These are phyloP conservation scores for Podospora appendiculata DNA, from an alignment of 495 filamentous ascomycete species.

Conservation along the genomic window DNA sequence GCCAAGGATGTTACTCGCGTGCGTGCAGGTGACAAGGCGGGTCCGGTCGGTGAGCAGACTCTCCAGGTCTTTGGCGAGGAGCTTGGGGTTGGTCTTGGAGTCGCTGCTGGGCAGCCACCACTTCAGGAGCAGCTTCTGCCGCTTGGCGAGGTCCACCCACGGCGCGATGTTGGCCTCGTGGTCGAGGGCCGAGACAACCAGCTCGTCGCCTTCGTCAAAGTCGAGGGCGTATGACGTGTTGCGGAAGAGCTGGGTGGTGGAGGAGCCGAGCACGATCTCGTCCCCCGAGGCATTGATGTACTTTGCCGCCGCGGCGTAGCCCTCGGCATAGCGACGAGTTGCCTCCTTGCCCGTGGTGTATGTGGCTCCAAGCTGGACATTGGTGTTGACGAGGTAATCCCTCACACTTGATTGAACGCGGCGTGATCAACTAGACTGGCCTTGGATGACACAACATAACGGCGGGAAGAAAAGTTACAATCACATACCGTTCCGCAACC, in stretches of 20 bases:
- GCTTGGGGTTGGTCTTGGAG: constrained; percentile 39
- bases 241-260: constrained; percentile 65
- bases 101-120: constrained; percentile 50
- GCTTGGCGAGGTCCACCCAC: constrained; percentile 55
- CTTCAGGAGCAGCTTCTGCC: constrained; percentile 50
- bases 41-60: constrained; percentile 51
- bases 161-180: constrained; percentile 67
- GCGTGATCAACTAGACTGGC: not conserved
- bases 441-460: not conserved
- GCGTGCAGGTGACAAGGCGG: constrained; percentile 59
- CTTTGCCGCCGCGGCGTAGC: constrained; percentile 51
- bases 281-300: constrained; percentile 59
- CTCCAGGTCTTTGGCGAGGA: constrained; percentile 44
- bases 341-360: constrained; percentile 50
- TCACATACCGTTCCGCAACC: constrained; percentile 55
- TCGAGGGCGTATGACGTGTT: constrained; percentile 56
- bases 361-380: constrained; percentile 64
- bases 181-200: constrained; percentile 60
- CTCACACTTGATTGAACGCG: constrained; percentile 37
- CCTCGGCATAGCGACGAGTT: constrained; percentile 45
- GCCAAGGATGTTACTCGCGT: constrained; percentile 64
- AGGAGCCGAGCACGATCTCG: constrained; percentile 59
- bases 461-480: not conserved
- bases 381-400: constrained; percentile 57
- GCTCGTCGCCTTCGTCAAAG: constrained; percentile 52